Conservation (phyloP, 2,329 filamentous ascomycete species). For the Arachnomyces sp. region DNA sequence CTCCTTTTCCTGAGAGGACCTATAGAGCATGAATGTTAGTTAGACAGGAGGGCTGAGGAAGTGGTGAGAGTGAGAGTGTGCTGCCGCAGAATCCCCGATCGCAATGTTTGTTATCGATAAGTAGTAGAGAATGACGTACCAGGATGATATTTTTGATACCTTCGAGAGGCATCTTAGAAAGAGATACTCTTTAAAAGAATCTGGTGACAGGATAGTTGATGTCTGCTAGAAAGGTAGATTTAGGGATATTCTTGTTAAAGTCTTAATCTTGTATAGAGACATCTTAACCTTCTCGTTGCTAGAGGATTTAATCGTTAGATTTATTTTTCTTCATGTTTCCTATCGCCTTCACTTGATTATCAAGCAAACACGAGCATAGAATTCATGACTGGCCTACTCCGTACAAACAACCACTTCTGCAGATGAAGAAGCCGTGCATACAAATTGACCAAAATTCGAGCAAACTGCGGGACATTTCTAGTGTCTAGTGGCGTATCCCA, state of each 20-base stretch:
- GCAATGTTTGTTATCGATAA: conserved; percentile 32
- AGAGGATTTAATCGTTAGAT: not conserved
- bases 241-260: too few relatives aligned
- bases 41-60: not conserved
- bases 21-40: conserved; percentile 18
- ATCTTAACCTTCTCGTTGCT: not conserved
- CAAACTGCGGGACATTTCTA: too few relatives aligned
- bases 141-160: conserved; percentile 38
- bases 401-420: too few relatives aligned
- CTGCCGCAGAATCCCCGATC: not conserved
- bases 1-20: conserved; percentile 91
- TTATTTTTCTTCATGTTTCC: not conserved
- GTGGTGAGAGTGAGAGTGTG: not conserved
- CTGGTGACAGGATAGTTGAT: too few relatives aligned
- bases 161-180: conserved; percentile 31
- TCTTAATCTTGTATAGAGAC: not conserved
- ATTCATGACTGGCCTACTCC: too few relatives aligned
- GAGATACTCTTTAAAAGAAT: not conserved
- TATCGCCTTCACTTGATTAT: conserved; percentile 4
- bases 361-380: conserved; percentile 3
- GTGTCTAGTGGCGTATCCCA: too few relatives aligned
- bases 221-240: not conserved
- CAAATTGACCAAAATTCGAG: too few relatives aligned
- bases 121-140: conserved; percentile 21
- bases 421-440: too few relatives aligned